Evolutionary conservation across 805 yeast species (phyloP).

Genomic region (Kluyveromyces wickerhamii): DNA sequence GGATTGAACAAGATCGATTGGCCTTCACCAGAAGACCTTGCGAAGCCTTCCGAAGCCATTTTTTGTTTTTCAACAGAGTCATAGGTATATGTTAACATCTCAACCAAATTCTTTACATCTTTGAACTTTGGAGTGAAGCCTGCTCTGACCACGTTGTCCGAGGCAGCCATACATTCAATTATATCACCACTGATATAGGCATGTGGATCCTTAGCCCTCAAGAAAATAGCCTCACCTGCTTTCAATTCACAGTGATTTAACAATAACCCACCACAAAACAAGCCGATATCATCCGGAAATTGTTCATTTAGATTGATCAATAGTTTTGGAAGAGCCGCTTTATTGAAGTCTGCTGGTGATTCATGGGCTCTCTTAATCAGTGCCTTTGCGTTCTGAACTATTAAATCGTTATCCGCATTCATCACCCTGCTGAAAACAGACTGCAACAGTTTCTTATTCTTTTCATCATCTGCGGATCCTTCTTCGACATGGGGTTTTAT

Average conservation of each 20-base stretch:
- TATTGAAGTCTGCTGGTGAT: slow-evolving; percentile 49
- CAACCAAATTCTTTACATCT: slow-evolving; percentile 84
- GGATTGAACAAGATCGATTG: slow-evolving; percentile 74
- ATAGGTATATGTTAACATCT: slow-evolving; percentile 82
- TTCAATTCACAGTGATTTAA: slow-evolving; percentile 78
- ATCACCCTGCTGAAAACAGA: slow-evolving; percentile 73
- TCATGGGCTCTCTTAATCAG: slow-evolving; percentile 58
- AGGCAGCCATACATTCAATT: slow-evolving; percentile 99
- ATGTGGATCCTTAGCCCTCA: slow-evolving; percentile 96
- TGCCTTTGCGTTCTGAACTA: slow-evolving; percentile 49
- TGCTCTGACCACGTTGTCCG: slow-evolving; percentile 96
- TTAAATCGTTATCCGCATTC: slow-evolving; percentile 62
- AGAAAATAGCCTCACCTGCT: slow-evolving; percentile 93
- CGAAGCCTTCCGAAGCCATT: slow-evolving; percentile 51
- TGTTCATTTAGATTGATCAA: slow-evolving; percentile 73
- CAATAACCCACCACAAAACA: slow-evolving; percentile 90
- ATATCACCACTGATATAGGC: slow-evolving; percentile 97
- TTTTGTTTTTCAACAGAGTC: slow-evolving; percentile 91
- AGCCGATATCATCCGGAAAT: slow-evolving; percentile 89
- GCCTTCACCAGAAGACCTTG: slow-evolving; percentile 59
- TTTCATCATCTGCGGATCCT: slow-evolving; percentile 46
- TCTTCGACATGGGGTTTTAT: slow-evolving; percentile 36
- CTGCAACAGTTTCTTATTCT: slow-evolving; percentile 62
- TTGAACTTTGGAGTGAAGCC: slow-evolving; percentile 99
- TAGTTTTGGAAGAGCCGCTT: slow-evolving; percentile 55